Evolutionary conservation across 352 stramenopile genomes (phyloP).

Genomic region (Globisporangium splendens): DNA sequence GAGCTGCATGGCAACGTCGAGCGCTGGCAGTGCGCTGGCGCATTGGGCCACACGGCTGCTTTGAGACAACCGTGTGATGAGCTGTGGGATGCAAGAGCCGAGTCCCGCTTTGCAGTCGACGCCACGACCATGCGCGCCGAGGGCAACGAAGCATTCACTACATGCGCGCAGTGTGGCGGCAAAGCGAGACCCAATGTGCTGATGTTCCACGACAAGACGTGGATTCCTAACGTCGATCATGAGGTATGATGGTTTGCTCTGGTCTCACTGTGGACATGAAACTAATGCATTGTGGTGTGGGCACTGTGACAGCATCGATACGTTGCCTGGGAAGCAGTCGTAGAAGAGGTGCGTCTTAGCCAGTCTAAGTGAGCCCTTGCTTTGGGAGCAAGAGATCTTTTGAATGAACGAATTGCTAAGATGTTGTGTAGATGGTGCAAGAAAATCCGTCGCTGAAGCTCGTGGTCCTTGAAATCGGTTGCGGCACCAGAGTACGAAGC

Average conservation of each 20-base stretch:
- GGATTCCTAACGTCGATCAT: constrained; percentile 66
- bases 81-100: constrained; percentile 48
- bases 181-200: constrained; percentile 84
- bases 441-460: constrained; percentile 52
- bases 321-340: constrained; percentile 70
- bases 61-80: constrained; percentile 34
- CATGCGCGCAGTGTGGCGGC: constrained; percentile 53
- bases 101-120: constrained; percentile 68
- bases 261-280: neutral
- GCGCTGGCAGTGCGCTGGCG: constrained; percentile 64
- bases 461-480: constrained; percentile 83
- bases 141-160: constrained; percentile 22
- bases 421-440: constrained; percentile 55
- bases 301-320: constrained; percentile 44
- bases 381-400: neutral
- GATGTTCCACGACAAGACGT: constrained; percentile 90
- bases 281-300: neutral
- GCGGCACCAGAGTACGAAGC: constrained; percentile 53
- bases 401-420: neutral
- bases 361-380: neutral
- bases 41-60: constrained; percentile 26
- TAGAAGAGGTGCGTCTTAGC: constrained; percentile 46
- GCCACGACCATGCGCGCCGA: constrained; percentile 56
- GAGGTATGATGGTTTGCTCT: constrained; percentile 31
- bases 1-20: constrained; percentile 88